phyloP scores from a whole-genome alignment of 805 yeast genomes.

The Lipomyces sp. region DNA sequence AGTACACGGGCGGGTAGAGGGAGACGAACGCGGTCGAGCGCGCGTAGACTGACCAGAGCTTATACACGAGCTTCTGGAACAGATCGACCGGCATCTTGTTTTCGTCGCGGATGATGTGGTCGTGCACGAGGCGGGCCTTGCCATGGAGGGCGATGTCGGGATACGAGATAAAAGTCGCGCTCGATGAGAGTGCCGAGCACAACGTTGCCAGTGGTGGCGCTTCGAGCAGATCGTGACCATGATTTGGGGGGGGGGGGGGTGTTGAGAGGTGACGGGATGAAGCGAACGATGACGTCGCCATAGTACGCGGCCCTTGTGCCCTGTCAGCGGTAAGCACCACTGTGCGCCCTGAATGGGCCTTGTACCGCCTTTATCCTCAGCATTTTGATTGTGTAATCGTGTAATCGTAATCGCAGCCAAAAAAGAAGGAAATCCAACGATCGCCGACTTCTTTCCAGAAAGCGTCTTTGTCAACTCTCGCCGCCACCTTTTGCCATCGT shows the following conservation, averaged over 20 bases:
- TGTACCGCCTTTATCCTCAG: too few species aligned
- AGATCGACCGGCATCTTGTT: constrained; percentile 30
- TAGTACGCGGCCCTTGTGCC: too few species aligned
- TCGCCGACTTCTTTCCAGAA: too few species aligned
- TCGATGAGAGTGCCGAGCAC: constrained; percentile 38
- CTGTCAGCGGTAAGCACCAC: too few species aligned
- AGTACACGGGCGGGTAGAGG: constrained; percentile 39
- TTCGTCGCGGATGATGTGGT: constrained; percentile 38
- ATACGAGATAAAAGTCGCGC: constrained; percentile 36
- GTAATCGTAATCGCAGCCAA: too few species aligned
- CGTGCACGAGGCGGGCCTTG: constrained; percentile 40
- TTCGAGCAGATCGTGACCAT: constrained; percentile 34
- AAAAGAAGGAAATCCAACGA: too few species aligned
- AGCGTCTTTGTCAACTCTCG: too few species aligned
- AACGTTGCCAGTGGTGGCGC: constrained; percentile 33
- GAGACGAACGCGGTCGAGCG: constrained; percentile 39
- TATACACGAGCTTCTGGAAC: constrained; percentile 32
- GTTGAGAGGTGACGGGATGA: too few species aligned
- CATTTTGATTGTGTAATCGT: too few species aligned
- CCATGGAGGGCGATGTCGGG: constrained; percentile 40
- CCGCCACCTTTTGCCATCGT: too few species aligned
- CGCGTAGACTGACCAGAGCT: constrained; percentile 36
- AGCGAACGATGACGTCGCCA: too few species aligned
- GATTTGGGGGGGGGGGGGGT: constrained; percentile 37
- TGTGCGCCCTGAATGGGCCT: too few species aligned